Percentiles rank a stretch among this genome's conserved stretches.
These are phyloP conservation scores for Globisporangium yorkense DNA, from an alignment of 352 stramenopile species.

Conservation along the genomic window DNA sequence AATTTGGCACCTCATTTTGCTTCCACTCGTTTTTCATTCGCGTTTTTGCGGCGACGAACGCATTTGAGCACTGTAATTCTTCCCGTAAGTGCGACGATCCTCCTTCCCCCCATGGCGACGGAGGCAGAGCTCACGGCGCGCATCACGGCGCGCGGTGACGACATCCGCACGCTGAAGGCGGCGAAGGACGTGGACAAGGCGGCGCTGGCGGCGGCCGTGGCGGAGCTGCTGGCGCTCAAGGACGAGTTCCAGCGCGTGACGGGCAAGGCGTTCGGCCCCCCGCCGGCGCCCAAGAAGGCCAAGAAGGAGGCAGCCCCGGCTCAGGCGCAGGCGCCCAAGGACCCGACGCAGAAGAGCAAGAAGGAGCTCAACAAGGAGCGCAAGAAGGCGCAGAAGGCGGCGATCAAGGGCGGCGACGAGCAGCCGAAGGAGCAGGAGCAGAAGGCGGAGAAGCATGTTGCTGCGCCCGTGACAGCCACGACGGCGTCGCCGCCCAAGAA, in stretches of 20 bases:
- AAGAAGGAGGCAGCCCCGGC: constrained; percentile 31
- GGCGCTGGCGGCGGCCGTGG: constrained; percentile 43
- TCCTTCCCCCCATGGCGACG: constrained; percentile 24
- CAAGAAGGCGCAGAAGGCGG: constrained; percentile 79
- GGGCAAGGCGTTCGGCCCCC: constrained; percentile 63
- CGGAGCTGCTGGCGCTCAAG: constrained; percentile 65
- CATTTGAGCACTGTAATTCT: too few relatives aligned
- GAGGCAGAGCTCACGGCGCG: constrained; percentile 49
- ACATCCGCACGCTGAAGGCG: constrained; percentile 69
- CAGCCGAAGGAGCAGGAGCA: constrained; percentile 27
- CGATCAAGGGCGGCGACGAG: constrained; percentile 47
- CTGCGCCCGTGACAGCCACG: constrained; percentile 2
- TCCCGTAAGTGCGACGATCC: too few relatives aligned
- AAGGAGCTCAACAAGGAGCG: constrained; percentile 88
- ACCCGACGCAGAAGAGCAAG: constrained; percentile 74
- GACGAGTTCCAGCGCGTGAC: constrained; percentile 69
- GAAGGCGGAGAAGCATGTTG: constrained; percentile 32
- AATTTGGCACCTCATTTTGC: too few relatives aligned
- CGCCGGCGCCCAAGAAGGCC: constrained; percentile 56
- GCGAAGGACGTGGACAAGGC: constrained; percentile 49
- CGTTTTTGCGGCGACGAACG: too few relatives aligned
- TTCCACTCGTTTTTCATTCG: too few relatives aligned
- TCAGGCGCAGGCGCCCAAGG: constrained; percentile 15
- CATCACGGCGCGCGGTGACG: constrained; percentile 61
- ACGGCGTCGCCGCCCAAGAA: constrained; percentile 4